Conservation (phyloP, 2,329 filamentous ascomycete species). For the Aspergillus fijiensis region DNA sequence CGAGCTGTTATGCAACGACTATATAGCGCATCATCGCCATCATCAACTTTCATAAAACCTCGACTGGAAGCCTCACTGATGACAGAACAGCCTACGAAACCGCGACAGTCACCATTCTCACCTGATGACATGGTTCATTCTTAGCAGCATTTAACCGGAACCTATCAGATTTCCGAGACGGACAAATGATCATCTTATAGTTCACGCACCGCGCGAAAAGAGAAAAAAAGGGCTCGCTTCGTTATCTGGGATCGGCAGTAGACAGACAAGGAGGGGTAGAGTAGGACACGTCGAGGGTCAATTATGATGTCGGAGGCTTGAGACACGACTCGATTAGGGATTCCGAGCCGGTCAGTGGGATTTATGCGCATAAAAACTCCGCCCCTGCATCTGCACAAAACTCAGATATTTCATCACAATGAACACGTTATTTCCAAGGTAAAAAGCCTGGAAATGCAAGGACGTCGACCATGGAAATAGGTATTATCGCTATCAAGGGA, state of each 20-base stretch:
- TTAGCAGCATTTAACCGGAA: neutral
- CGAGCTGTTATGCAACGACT: neutral
- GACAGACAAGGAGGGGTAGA: slow-evolving; percentile 3
- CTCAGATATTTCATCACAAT: neutral
- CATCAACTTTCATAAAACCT: neutral
- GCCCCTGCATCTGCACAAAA: neutral
- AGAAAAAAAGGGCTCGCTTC: neutral
- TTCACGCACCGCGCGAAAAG: neutral
- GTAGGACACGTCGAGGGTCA: slow-evolving; percentile 4
- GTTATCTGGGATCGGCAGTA: neutral
- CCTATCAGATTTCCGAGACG: neutral
- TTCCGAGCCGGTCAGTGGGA: neutral
- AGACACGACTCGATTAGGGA: neutral
- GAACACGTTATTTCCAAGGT: neutral
- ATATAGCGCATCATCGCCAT: neutral
- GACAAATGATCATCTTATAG: neutral
- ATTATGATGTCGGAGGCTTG: neutral
- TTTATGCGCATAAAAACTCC: neutral
- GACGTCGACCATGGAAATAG: neutral
- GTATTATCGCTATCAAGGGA: neutral
- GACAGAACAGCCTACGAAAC: neutral
- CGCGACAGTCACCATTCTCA: neutral
- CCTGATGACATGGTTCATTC: neutral
- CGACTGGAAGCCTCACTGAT: neutral
- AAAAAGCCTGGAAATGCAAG: neutral